These are phyloP conservation scores for Aspergillus flavus DNA, from an alignment of 2,329 filamentous ascomycete genomes.

Conservation along the genomic window DNA sequence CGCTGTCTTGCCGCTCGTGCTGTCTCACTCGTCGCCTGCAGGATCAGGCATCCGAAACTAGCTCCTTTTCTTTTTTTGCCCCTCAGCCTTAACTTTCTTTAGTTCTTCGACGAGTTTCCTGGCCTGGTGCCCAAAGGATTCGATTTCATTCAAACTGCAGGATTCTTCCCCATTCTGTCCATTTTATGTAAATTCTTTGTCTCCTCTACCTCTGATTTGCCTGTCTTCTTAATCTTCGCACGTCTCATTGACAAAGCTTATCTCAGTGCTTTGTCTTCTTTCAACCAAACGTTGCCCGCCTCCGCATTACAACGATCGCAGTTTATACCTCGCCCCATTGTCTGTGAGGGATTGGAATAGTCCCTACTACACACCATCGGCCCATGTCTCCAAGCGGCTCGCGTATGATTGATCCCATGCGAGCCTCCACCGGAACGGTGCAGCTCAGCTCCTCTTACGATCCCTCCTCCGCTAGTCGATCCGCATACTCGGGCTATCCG, in stretches of 20 bases:
- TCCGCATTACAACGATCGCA: conserved; percentile 8
- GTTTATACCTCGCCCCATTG: conserved; percentile 7
- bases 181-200: not conserved
- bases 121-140: conserved; percentile 18
- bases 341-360: conserved; percentile 27
- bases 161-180: not conserved
- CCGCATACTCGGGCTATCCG: conserved; percentile 35
- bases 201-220: conserved; percentile 1
- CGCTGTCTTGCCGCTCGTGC: conserved; percentile 1
- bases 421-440: conserved; percentile 46
- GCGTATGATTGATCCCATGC: conserved; percentile 40
- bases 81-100: conserved; percentile 12
- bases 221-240: not conserved
- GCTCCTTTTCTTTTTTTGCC: conserved; percentile 7
- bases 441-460: conserved; percentile 38
- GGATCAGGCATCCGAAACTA: conserved; percentile 8
- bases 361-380: conserved; percentile 35
- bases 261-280: conserved; percentile 5
- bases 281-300: not conserved
- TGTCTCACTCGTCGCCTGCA: conserved; percentile 1
- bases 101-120: conserved; percentile 10
- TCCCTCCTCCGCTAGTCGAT: conserved; percentile 30
- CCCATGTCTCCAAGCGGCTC: conserved; percentile 37
- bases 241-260: conserved; percentile 1
- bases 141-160: not conserved